Conservation (phyloP, 768 basidiomycete genomes). For the Lepiota subincarnata region DNA sequence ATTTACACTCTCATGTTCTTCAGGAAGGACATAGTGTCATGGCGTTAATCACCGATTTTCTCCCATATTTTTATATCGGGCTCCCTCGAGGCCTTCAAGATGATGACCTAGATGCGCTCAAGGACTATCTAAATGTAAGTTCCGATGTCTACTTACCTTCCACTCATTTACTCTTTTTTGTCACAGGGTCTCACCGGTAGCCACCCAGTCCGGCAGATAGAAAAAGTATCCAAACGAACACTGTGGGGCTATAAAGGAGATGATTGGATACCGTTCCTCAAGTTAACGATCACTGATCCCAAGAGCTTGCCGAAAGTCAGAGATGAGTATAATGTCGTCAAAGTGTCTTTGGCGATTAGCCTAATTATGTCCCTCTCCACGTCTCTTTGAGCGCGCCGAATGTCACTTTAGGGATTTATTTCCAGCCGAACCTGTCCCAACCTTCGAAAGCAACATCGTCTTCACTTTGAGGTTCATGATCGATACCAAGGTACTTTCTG, state of each 20-base stretch:
- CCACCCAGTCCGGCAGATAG: slow-evolving; percentile 37
- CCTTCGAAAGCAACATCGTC: slow-evolving; percentile 92
- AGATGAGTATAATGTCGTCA: slow-evolving; percentile 58
- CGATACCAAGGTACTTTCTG: slow-evolving; percentile 72
- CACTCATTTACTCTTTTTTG: not conserved
- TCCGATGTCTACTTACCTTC: not conserved
- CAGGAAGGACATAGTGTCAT: slow-evolving; percentile 89
- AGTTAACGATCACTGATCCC: slow-evolving; percentile 71
- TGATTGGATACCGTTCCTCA: slow-evolving; percentile 75
- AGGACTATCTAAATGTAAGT: slow-evolving; percentile 71
- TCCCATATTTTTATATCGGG: slow-evolving; percentile 91
- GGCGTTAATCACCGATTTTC: slow-evolving; percentile 74
- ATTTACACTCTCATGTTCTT: not conserved
- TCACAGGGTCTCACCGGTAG: not conserved
- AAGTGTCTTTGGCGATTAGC: slow-evolving; percentile 4
- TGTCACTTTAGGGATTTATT: slow-evolving; percentile 62
- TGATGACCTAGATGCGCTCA: slow-evolving; percentile 64
- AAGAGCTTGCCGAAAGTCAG: slow-evolving; percentile 80
- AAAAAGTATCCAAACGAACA: slow-evolving; percentile 62
- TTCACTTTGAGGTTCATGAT: slow-evolving; percentile 97
- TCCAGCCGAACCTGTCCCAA: slow-evolving; percentile 43
- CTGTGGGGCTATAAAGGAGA: slow-evolving; percentile 92
- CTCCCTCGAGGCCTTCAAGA: slow-evolving; percentile 79
- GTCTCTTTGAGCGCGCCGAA: slow-evolving; percentile 72
- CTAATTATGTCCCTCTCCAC: slow-evolving; percentile 32